Evolutionary conservation across 1,139 yeast genomes (phyloP), one percentile per base, ranked within the genome.

Genomic region (Geotrichum candidum): DNA sequence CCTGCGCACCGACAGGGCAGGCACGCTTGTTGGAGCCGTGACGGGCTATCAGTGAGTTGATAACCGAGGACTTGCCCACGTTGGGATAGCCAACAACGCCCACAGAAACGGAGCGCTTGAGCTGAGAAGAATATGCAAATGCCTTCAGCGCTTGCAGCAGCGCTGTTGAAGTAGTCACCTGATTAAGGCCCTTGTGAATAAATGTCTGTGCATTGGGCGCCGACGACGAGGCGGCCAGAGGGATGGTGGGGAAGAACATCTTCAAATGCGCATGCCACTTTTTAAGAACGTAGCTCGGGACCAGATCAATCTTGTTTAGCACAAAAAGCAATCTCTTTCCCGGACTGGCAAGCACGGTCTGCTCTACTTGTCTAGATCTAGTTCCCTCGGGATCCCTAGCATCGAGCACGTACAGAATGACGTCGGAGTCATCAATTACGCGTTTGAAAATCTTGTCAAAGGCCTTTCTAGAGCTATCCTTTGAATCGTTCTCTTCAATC

Each of bases 341-440:
- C 65, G 85, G 87, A 68, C 85, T 83, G 70, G 88, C 88, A 65
- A 92, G 78, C 51, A 94, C 92, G 1, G 96, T 90, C 72, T 90
- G 88, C 78, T 94, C 99, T 51, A 94, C 95, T 72, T 85, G 90
- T 73, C 86, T 84, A 13, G 97, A 91, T 73, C 99, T 84, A 4
- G 99, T 94, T 45, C 92, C 86, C 74, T 90, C 97, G 59, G 99
- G 99, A 76, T 94, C 97, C 75, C 99, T 86, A 2, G 99, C 97
- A 77, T 94, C 99, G 71, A 94, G 79, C 27, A 94, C 97, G 70
- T 95, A 94, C 62, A 94, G 80, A 35, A 94, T 81, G 63, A 94
- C 97, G 75, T 92, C 98, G 1, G 97, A 80, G 35, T 91, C 86
- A 63, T 90, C 97, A 56, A 92, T 92, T 58, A 92, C 88, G 75